Conservation (phyloP, 2,329 filamentous ascomycete species). For the Stagonosporopsis chrysanthemi region DNA sequence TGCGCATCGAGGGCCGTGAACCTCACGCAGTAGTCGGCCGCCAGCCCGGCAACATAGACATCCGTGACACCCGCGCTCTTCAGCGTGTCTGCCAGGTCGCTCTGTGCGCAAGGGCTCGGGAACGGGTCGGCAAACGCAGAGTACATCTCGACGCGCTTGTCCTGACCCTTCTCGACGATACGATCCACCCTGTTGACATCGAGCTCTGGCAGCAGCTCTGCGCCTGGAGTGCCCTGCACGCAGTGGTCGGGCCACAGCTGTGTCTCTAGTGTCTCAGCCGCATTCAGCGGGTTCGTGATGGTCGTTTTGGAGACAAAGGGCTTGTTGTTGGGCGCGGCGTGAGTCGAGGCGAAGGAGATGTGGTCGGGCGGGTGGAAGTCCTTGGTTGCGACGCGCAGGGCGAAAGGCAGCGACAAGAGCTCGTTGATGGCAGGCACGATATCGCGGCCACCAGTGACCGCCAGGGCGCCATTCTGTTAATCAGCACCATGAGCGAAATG, state of each 20-base stretch:
- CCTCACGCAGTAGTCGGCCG: conserved; percentile 89
- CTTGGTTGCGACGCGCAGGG: conserved; percentile 81
- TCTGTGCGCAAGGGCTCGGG: conserved; percentile 64
- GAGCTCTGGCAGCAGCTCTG: conserved; percentile 76
- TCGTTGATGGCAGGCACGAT: conserved; percentile 76
- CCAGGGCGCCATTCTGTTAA: conserved; percentile 78
- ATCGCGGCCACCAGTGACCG: conserved; percentile 75
- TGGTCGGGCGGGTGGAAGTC: conserved; percentile 88
- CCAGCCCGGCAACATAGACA: conserved; percentile 86
- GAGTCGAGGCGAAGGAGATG: conserved; percentile 88
- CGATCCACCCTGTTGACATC: conserved; percentile 65
- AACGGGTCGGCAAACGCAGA: conserved; percentile 89
- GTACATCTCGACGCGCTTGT: conserved; percentile 86
- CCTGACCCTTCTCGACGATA: conserved; percentile 79
- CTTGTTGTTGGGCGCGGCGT: conserved; percentile 66
- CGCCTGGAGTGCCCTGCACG: conserved; percentile 75
- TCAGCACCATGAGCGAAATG: conserved; percentile 21
- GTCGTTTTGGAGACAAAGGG: conserved; percentile 72
- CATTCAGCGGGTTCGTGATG: conserved; percentile 72
- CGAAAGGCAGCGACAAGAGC: conserved; percentile 76
- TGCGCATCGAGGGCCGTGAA: conserved; percentile 80
- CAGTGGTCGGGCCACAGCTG: conserved; percentile 92
- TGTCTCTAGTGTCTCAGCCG: conserved; percentile 68
- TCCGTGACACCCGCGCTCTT: conserved; percentile 69
- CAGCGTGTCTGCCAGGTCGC: conserved; percentile 68